Conservation (phyloP, 768 basidiomycete genomes). For the Leccinum incarnatum region DNA sequence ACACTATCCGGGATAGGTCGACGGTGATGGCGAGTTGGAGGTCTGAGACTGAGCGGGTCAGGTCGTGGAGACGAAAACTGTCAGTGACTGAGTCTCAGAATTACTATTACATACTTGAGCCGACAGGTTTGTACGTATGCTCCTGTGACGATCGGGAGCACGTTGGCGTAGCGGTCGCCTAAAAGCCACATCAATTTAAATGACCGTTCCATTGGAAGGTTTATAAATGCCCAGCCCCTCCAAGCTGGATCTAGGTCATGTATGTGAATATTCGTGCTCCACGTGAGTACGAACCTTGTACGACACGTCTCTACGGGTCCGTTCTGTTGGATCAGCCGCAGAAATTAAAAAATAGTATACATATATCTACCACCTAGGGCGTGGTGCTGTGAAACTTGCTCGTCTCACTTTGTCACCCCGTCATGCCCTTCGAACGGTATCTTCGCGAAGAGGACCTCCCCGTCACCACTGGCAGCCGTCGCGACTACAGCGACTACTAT, state of each 20-base stretch:
- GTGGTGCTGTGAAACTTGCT: background rate
- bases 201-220: slow-evolving; percentile 8
- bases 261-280: background rate
- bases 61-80: background rate
- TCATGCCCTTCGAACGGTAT: slow-evolving; percentile 45
- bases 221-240: background rate
- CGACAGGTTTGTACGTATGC: slow-evolving; percentile 22
- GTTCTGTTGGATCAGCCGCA: slow-evolving; percentile 6
- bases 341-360: slow-evolving; percentile 4
- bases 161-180: slow-evolving; percentile 18
- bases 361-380: slow-evolving; percentile 8
- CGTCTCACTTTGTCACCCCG: background rate
- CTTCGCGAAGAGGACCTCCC: slow-evolving; percentile 26
- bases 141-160: slow-evolving; percentile 27
- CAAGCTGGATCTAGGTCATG: slow-evolving; percentile 14
- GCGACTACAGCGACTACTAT: slow-evolving; percentile 9
- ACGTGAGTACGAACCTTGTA: background rate
- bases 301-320: slow-evolving; percentile 2
- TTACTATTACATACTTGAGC: slow-evolving; percentile 23
- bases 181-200: slow-evolving; percentile 15
- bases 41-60: background rate
- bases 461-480: background rate
- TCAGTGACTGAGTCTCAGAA: background rate
- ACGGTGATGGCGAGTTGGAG: slow-evolving; percentile 2
- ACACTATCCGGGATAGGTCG: background rate